Percentiles rank a stretch among this genome's conserved stretches.
phyloP scores from a whole-genome alignment of 1,284 basidiomycete genomes.

The Sanghuangporus baumii region DNA sequence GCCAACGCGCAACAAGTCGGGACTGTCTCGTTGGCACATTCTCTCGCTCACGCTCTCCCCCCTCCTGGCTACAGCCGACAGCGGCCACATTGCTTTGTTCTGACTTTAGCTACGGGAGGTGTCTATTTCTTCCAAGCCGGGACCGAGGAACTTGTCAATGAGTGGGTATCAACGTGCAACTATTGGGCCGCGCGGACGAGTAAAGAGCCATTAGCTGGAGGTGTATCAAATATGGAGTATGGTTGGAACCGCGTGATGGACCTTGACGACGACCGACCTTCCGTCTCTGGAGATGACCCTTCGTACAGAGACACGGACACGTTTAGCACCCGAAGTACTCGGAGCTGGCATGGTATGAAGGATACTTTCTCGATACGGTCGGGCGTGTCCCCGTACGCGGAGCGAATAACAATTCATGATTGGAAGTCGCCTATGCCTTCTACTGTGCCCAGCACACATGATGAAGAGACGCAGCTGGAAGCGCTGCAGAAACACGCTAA shows the following conservation, averaged over 20 bases:
- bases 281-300: slow-evolving; percentile 53
- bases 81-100: slow-evolving; percentile 92
- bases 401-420: slow-evolving; percentile 83
- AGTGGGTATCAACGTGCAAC: slow-evolving; percentile 98
- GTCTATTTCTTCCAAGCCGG: slow-evolving; percentile 97
- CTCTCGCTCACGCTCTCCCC: slow-evolving; percentile 82
- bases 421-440: slow-evolving; percentile 91
- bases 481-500: slow-evolving; percentile 77
- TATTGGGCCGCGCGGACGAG: slow-evolving; percentile 95
- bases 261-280: slow-evolving; percentile 40
- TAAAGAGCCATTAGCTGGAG: slow-evolving; percentile 90
- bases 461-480: slow-evolving; percentile 89
- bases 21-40: slow-evolving; percentile 78
- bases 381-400: slow-evolving; percentile 62
- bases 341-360: slow-evolving; percentile 48
- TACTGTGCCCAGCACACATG: slow-evolving; percentile 76
- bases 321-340: slow-evolving; percentile 60
- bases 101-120: slow-evolving; percentile 83
- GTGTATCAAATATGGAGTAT: slow-evolving; percentile 98
- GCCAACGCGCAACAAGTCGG: slow-evolving; percentile 84
- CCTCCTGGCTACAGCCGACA: slow-evolving; percentile 88
- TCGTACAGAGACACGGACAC: slow-evolving; percentile 47
- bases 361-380: slow-evolving; percentile 59
- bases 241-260: slow-evolving; percentile 86
- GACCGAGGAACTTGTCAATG: slow-evolving; percentile 93